Evolutionary conservation across 768 basidiomycete species (phyloP).

Genomic region (Leucocoprinus sp.): DNA sequence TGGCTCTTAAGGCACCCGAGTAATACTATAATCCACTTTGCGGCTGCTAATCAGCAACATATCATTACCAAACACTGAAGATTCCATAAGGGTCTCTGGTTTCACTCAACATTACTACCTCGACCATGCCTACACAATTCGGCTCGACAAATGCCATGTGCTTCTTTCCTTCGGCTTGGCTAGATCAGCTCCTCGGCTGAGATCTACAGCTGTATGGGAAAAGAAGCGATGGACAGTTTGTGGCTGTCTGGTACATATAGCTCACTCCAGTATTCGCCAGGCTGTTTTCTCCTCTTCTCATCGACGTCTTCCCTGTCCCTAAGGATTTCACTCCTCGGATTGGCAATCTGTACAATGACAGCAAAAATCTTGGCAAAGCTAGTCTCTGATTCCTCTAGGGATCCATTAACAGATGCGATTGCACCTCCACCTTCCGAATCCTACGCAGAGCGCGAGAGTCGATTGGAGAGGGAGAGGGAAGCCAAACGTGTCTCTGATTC

Average conservation of each 20-base stretch:
- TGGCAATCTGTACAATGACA: background rate
- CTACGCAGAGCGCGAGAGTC: conserved; percentile 30
- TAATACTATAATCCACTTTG: too few species aligned
- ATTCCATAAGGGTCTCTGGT: too few species aligned
- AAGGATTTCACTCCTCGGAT: background rate
- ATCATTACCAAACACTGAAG: too few species aligned
- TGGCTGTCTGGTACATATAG: background rate
- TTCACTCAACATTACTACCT: background rate
- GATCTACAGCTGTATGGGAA: conserved; percentile 2
- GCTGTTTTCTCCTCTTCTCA: background rate
- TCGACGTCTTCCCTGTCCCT: background rate
- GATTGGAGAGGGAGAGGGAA: conserved; percentile 39
- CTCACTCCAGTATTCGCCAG: background rate
- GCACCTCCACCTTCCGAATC: conserved; percentile 51
- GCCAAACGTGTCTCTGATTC: conserved; percentile 49
- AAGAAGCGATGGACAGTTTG: conserved; percentile 3
- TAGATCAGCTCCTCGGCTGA: background rate
- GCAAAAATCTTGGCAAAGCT: background rate
- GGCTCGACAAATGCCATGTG: background rate
- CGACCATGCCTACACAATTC: background rate
- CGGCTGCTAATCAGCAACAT: too few species aligned
- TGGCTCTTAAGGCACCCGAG: too few species aligned
- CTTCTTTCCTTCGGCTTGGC: conserved; percentile 1
- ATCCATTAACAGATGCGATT: conserved; percentile 40
- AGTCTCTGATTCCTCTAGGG: conserved; percentile 16